Percentiles rank a stretch among this genome's conserved stretches.
These are phyloP conservation scores for Cladophialophora immunda DNA, from an alignment of 2,329 filamentous ascomycete species.

Conservation along the genomic window DNA sequence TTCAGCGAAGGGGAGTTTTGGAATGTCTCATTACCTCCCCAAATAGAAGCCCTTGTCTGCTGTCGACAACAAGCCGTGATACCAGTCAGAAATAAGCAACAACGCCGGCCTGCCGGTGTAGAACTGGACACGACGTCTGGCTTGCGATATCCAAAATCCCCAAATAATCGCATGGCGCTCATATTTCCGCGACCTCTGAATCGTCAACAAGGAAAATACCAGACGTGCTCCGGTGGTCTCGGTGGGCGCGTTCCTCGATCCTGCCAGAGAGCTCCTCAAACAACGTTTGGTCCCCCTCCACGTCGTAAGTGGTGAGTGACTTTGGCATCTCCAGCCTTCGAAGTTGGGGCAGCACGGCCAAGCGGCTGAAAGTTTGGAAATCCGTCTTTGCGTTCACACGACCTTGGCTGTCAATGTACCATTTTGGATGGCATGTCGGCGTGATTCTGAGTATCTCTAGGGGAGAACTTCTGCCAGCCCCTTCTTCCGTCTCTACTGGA, in stretches of 20 bases:
- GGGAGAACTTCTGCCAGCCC: background rate
- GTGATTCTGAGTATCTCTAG: conserved; percentile 7
- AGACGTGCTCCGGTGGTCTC: conserved; percentile 12
- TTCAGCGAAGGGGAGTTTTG: background rate
- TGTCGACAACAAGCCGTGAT: background rate
- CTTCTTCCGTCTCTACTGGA: background rate
- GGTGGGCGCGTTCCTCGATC: conserved; percentile 20
- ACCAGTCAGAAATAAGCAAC: background rate
- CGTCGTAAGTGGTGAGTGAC: background rate
- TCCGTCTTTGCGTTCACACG: background rate
- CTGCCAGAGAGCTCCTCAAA: conserved; percentile 8
- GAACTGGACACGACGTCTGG: background rate
- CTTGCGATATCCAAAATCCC: background rate
- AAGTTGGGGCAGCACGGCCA: conserved; percentile 23
- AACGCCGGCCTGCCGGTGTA: background rate
- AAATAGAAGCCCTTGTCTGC: background rate
- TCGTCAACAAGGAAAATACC: conserved; percentile 23
- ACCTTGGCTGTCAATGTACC: background rate
- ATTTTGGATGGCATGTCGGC: background rate
- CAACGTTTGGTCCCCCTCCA: background rate
- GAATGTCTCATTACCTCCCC: background rate
- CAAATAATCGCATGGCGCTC: background rate
- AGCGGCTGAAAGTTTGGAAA: conserved; percentile 1
- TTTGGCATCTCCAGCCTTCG: conserved; percentile 24
- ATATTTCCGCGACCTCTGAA: background rate